Base-by-base conservation (phyloP, 495 filamentous ascomycete genomes). In the Penicillium paxilli region DNA sequence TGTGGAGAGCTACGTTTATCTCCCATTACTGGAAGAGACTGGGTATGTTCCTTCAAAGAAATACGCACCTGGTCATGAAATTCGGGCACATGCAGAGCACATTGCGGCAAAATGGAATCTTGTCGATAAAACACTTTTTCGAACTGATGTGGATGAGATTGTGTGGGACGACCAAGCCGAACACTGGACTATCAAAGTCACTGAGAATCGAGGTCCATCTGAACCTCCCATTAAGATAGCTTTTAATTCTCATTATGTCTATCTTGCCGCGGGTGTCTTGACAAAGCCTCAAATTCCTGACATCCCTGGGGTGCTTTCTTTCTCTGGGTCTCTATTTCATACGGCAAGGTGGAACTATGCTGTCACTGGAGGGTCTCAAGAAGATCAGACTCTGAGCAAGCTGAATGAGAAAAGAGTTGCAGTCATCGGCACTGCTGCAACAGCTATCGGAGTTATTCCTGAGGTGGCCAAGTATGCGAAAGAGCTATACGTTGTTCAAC, bases 11-110 rank as follows among this genome's bases (percentile, higher is more conserved):
- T 64, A 62, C 21, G 49, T 59, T 14, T 69, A 71, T 41, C 49
- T 86, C 65, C 81, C 83, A 0, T 60, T 83, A 10, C 66, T 85
- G 17, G 82, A 86, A 41, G 82, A 84, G 59, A 84, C 73, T 9
- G 81, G 76, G 0, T 83, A 79, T 53, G 68, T 83, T 47, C 82
- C 82, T 1, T 69, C 59, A 26, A 63, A 71, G 23, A 56, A 61
- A 26, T 69, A 71, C 25, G 51, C 51, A 0, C 40, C 45, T 6
- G 62, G 65, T 1, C 19, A 47, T 5, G 66, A 69, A 47, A 47
- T 69, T 8, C 14, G 59, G 5, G 41, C 35, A 0, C 51, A 71
- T 49, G 54, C 61, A 2, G 44, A 67, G 17, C 49, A 40, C 7
- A 57, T 71, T 25, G 66, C 55, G 44, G 16, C 37, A 5, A 59